Evolutionary conservation across 1,284 basidiomycete genomes (phyloP).

Genomic region (Exobasidium rhododendri): DNA sequence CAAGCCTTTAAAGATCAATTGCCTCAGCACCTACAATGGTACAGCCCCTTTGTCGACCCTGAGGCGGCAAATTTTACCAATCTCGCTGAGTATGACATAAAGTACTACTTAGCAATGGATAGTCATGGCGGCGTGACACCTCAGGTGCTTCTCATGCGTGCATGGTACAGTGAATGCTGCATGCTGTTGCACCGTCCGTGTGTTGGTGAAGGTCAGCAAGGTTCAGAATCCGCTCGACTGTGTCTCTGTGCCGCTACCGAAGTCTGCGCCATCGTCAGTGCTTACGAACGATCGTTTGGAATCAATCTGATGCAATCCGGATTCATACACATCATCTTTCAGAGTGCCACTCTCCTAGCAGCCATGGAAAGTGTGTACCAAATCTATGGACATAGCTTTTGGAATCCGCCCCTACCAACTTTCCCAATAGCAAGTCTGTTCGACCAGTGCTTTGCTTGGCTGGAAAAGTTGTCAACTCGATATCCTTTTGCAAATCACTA

Average conservation of each 20-base stretch:
- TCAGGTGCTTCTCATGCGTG: not conserved
- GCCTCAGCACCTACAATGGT: not conserved
- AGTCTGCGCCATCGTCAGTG: not conserved
- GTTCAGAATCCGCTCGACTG: not conserved
- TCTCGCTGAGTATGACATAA: not conserved
- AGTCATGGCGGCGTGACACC: not conserved
- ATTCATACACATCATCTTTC: not conserved
- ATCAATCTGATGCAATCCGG: not conserved
- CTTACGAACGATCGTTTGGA: not conserved
- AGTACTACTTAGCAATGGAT: not conserved
- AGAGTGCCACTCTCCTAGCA: not conserved
- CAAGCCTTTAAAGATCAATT: not conserved
- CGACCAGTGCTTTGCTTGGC: not conserved
- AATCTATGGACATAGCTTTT: not conserved
- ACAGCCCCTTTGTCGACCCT: not conserved
- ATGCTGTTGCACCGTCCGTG: not conserved
- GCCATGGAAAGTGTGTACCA: not conserved
- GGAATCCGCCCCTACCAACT: not conserved
- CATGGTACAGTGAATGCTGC: not conserved
- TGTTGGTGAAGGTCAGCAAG: not conserved
- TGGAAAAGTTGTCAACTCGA: not conserved
- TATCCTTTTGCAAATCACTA: not conserved
- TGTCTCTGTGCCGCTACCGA: not conserved
- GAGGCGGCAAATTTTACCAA: not conserved
- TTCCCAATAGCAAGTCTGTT: not conserved